Percentiles rank a stretch among this genome's conserved stretches.
phyloP scores from a whole-genome alignment of 768 basidiomycete genomes.

The Rickenella mellea region DNA sequence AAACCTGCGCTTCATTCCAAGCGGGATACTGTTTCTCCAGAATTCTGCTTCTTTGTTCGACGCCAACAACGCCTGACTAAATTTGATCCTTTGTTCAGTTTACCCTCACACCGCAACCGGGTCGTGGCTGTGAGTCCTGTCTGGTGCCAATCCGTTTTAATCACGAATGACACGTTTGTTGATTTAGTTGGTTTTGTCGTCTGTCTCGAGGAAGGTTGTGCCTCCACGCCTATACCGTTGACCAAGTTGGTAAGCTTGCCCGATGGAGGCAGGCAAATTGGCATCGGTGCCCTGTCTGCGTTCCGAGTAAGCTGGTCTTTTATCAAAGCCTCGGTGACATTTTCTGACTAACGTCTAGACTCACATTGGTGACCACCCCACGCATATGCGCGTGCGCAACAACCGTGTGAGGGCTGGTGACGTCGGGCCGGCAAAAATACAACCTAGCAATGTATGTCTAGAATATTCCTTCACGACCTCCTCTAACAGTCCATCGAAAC shows the following conservation, averaged over 20 bases:
- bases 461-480: constrained; percentile 4
- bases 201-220: constrained; percentile 41
- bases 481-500: constrained; percentile 3
- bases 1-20: background rate
- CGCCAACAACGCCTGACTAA: background rate
- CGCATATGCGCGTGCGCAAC: constrained; percentile 16
- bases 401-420: constrained; percentile 15
- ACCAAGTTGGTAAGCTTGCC: constrained; percentile 14
- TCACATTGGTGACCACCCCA: constrained; percentile 21
- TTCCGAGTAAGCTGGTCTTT: constrained; percentile 30
- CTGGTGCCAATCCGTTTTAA: constrained; percentile 1
- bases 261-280: constrained; percentile 33
- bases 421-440: background rate
- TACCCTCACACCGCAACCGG: constrained; percentile 25
- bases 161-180: constrained; percentile 3
- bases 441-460: constrained; percentile 3
- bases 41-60: too few relatives aligned
- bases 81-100: constrained; percentile 21
- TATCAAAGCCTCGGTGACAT: too few relatives aligned
- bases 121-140: constrained; percentile 27
- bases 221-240: constrained; percentile 22
- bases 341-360: constrained; percentile 12
- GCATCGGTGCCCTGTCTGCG: constrained; percentile 36
- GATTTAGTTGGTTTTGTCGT: constrained; percentile 29
- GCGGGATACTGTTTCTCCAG: too few relatives aligned